Evolutionary conservation across 2,329 filamentous ascomycete species (phyloP).

Genomic region (Colletotrichum navitas): DNA sequence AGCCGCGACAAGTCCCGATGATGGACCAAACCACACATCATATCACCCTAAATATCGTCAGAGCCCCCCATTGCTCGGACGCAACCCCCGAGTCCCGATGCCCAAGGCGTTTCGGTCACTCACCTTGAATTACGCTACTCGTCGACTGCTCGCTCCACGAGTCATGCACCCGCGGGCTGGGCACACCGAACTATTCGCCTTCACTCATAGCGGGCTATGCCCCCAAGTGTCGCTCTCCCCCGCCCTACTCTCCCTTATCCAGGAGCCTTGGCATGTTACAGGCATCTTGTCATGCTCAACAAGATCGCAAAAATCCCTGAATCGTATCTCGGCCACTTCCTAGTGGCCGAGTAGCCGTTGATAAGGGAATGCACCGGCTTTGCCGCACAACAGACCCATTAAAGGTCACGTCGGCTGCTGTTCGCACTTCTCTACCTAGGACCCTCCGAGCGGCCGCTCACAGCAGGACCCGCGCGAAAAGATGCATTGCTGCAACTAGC

Average conservation of each 20-base stretch:
- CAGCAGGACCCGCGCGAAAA: slow-evolving; percentile 2
- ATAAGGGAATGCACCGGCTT: slow-evolving; percentile 34
- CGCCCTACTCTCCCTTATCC: slow-evolving; percentile 14
- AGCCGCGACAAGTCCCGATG: slow-evolving; percentile 41
- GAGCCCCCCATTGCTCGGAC: slow-evolving; percentile 27
- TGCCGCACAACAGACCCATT: slow-evolving; percentile 32
- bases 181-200: slow-evolving; percentile 21
- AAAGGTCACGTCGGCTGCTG: slow-evolving; percentile 32
- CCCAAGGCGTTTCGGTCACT: slow-evolving; percentile 28
- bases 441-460: slow-evolving; percentile 35
- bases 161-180: slow-evolving; percentile 30
- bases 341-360: slow-evolving; percentile 23
- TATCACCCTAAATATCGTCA: slow-evolving; percentile 40
- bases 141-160: slow-evolving; percentile 21
- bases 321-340: slow-evolving; percentile 30
- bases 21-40: slow-evolving; percentile 42
- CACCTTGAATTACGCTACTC: slow-evolving; percentile 25
- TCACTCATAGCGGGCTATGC: slow-evolving; percentile 24
- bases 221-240: slow-evolving; percentile 17
- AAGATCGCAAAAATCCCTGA: slow-evolving; percentile 35
- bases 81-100: slow-evolving; percentile 7
- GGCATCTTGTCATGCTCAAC: slow-evolving; percentile 31
- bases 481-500: slow-evolving; percentile 8
- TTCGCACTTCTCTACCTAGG: neutral
- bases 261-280: slow-evolving; percentile 27